phyloP scores from a whole-genome alignment of 1,284 basidiomycete species.

The Ceratobasidium sp. region DNA sequence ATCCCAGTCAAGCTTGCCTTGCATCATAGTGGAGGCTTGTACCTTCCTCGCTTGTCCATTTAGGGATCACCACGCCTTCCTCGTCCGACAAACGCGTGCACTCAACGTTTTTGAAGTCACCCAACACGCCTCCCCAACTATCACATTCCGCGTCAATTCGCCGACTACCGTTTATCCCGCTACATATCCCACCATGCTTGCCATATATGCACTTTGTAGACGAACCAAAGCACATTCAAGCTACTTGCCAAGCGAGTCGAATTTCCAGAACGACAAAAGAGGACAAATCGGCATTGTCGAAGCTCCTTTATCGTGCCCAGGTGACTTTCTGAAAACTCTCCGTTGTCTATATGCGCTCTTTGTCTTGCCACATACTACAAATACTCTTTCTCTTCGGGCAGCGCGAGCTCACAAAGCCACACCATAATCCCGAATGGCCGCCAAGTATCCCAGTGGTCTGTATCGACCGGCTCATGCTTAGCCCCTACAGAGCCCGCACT shows the following conservation, averaged over 20 bases:
- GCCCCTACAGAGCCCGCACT: neutral
- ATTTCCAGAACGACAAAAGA: slow-evolving; percentile 16
- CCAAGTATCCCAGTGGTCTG: slow-evolving; percentile 7
- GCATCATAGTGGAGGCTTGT: too few relatives aligned
- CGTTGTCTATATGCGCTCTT: too few relatives aligned
- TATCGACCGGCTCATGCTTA: too few relatives aligned
- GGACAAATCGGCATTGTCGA: neutral
- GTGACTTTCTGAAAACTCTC: too few relatives aligned
- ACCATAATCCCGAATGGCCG: slow-evolving; percentile 7
- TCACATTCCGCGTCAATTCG: neutral
- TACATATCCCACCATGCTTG: neutral
- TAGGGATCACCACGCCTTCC: neutral
- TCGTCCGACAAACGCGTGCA: too few relatives aligned
- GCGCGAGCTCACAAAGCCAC: neutral
- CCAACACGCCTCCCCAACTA: too few relatives aligned
- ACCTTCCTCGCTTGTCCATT: neutral
- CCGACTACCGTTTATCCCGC: neutral
- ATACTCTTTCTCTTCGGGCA: neutral
- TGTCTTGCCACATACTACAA: neutral
- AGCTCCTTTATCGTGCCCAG: slow-evolving; percentile 5
- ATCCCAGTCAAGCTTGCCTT: too few relatives aligned
- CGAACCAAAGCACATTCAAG: neutral
- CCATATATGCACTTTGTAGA: neutral
- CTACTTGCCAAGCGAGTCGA: neutral
- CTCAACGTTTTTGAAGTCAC: too few relatives aligned